Evolutionary conservation across 1,284 basidiomycete species (phyloP), one percentile per base, ranked within the genome.

Genomic region (Tilletia horrida): DNA sequence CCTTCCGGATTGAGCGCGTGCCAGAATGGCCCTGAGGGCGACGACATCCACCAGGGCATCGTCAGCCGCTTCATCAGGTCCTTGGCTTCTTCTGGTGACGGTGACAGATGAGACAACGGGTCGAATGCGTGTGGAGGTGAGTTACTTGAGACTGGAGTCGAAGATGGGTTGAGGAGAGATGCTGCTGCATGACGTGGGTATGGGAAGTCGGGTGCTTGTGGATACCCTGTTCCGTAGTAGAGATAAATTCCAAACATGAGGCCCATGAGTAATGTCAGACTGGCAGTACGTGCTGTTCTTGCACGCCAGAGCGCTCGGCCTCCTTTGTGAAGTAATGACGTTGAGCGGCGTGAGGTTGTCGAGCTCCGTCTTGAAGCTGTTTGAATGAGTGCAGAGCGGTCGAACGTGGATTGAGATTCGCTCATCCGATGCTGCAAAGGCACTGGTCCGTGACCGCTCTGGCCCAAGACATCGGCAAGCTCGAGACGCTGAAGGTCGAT

Each of bases 401-500:
- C 45, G 45, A 48, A 40, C 35, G 6, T 40, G 35, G 35, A 40
- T 40, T 40, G 35, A 40, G 35, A 40, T 11, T 40, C 35, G 35
- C 35, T 40, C 35, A 40, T 40, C 11, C 35, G 35, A 40, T 40
- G 35, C 35, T 40, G 35, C 35, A 27, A 21, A 31, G 55, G 55
- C 14, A 11, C 55, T 9, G 55, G 55, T 8, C 27, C 55, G 9
- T 29, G 50, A 8, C 59, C 72, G 43, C 74, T 74, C 48, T 77
- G 76, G 0, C 73, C 72, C 23, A 77, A 66, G 9, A 77, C 71
- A 64, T 77, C 76, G 61, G 76, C 76, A 7, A 77, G 44, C 45
- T 94, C 92, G 29, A 95, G 84, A 61, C 92, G 88, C 73, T 93
- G 91, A 66, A 94, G 88, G 83, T 95, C 92, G 75, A 95, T 93